Evolutionary conservation across 345 rosid genomes (phyloP), one percentile per base, ranked within the genome.

Genomic region (Microcos paniculata): DNA sequence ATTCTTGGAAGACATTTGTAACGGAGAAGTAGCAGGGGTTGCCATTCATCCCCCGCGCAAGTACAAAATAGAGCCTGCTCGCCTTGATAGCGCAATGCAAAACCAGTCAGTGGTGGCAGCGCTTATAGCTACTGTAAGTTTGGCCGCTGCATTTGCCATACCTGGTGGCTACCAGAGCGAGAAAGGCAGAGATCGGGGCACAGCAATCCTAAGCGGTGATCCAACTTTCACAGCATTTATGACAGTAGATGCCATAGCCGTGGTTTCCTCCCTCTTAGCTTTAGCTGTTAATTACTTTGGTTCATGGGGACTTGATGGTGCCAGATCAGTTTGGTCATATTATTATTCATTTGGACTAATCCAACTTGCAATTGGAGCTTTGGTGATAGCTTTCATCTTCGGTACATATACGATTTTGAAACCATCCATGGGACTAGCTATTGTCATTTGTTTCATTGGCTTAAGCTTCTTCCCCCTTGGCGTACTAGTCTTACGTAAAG

Each of bases 91-190:
- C 31, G 31, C 33, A 21, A 80, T 5, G 30, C 74, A 72, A n/a
- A n/a, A n/a, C 0, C 48, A 31, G 18, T 76, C 1, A n/a, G 7
- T 80, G 8, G 77, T 64, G 0, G 77, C 76, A 3, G 23, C 38
- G 6, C 77, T 80, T 0, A 46, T 76, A 58, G 80, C 80, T 9
- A 80, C 77, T 1, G 74, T 76, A 14, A 42, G 71, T 0, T 80
- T 80, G 13, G 49, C 78, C 0, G 80, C 83, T 19, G 83, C 70
- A 13, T 51, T 80, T n/a, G n/a, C 55, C 52, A 62, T 80, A 16
- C 75, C 80, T 4, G 80, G 78, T 6, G 83, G 80, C 33, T 77
- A 73, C 67, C 16, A 11, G 38, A 56, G 61, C 38, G 62, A 70
- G 7, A 19, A 6, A 1, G 42, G 62, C 2, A 56, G 46, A 7